Evolutionary conservation across 1,139 yeast genomes (phyloP), one percentile per base, ranked within the genome.

Genomic region (Torulaspora globosa): DNA sequence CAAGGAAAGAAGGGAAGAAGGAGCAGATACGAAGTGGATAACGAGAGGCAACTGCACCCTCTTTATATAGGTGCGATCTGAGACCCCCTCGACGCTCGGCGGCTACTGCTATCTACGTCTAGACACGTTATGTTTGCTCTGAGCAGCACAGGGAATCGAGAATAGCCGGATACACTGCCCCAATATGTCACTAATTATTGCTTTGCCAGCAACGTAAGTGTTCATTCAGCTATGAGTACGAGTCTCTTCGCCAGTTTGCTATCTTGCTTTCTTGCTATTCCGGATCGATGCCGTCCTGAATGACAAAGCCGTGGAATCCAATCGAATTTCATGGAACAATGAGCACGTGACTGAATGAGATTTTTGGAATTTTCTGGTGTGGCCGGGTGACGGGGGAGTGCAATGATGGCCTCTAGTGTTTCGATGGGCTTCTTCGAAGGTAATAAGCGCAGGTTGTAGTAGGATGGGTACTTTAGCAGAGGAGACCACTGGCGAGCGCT

Each of bases 251-350:
- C 19, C 19, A n/a, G 8, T 15, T 31, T 31, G 34, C 34, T 31
- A 15, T 31, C 34, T 31, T 31, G 34, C 34, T 31, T 31, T 31
- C 21, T 31, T 31, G 34, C 34, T 10, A 31, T 23, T 31, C 23
- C 30, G 16, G 3, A 32, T 6, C 36, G 2, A 14, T 9, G 9
- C 2, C 14, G 27, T 12, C 10, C n/a, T 12, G 10, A 14, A 27
- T 8, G 21, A 9, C 5, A 10, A 8, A 26, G 8, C 6, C 29
- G 5, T 26, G 29, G 29, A 26, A 26, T 8, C 12, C 3, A 1
- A 19, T 19, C 28, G 43, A 40, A 40, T 9, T 21, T 19, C 29
- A 15, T 41, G 30, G 44, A 41, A 15, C 5, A 3, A 10, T 3
- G 11, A 4, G 11, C 23, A 27, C 28, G 32, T 29, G 28, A 14